Base-by-base conservation (phyloP, 805 yeast genomes). In the Ogataea degrootiae region DNA sequence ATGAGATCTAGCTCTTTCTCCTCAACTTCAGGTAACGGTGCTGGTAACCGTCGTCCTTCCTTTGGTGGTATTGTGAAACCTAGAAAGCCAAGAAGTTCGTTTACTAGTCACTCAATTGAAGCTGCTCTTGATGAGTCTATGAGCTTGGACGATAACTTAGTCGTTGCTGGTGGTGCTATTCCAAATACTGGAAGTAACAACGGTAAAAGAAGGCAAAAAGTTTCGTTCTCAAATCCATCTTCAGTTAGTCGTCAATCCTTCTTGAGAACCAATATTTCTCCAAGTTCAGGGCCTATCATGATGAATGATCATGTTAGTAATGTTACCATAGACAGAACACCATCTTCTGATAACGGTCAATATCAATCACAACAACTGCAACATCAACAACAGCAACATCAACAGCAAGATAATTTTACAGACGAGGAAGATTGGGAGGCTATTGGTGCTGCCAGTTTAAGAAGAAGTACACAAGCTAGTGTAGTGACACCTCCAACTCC, bases 401-500 rank as follows among this genome's bases (percentile, higher is more conserved):
- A 38, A 11, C 42, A 43, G 14, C 37, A 43, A 44, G 76, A 82
- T 39, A 96, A 88, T 59, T 57, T 49, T 44, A 92, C 99, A 0
- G 99, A 92, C 65, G 98, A 92, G 61, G 99, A 92, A 66, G 98
- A 92, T 66, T 92, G 99, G 99, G 86, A 83, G 52, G 70, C 89
- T 0, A 84, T 91, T 45, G 97, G 97, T 1, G 90, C 97, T 0
- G 83, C 78, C 36, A 71, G 79, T 39, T 69, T 89, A 31, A 53
- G 63, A 37, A 61, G 55, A 39, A 53, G 29, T n/a, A 55, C 55
- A 39, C 55, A 53, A 17, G 53, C 61, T 7, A 52, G 54, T 16
- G 45, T 53, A 16, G 46, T 52, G 15, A 51, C 57, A 1, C 58
- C 65, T 2, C 56, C 61, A 12, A 48, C 56, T 1, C 56, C 58